phyloP scores from a whole-genome alignment of 83 land plant genomes.

The Picea abies region DNA sequence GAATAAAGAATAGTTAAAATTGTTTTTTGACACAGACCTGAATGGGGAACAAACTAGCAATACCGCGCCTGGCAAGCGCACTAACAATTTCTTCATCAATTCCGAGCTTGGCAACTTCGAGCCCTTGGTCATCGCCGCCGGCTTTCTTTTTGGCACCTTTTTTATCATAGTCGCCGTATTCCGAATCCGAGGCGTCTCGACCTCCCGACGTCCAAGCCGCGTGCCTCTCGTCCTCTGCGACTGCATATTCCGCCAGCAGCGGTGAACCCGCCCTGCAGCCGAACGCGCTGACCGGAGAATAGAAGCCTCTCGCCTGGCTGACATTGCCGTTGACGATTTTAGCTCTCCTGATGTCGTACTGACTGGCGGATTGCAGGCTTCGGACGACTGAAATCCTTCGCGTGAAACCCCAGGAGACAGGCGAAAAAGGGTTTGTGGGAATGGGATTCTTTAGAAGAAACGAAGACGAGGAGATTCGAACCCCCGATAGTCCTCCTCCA shows the following conservation, averaged over 20 bases:
- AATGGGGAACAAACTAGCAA: conserved; percentile 68
- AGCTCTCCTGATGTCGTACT: background rate
- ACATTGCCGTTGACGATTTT: background rate
- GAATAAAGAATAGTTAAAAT: too few relatives aligned
- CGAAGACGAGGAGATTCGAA: background rate
- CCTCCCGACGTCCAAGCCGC: background rate
- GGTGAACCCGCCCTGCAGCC: conserved; percentile 23
- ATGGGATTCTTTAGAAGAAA: background rate
- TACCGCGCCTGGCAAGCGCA: conserved; percentile 45
- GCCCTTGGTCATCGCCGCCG: conserved; percentile 25
- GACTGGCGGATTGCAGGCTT: background rate
- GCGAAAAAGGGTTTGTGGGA: background rate
- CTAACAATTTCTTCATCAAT: conserved; percentile 46
- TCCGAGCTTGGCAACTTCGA: conserved; percentile 67
- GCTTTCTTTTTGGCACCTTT: background rate
- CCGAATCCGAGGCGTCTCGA: too few relatives aligned
- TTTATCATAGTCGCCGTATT: background rate
- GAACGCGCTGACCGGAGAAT: conserved; percentile 13
- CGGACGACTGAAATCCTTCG: background rate
- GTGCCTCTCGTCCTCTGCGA: conserved; percentile 26
- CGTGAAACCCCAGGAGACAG: background rate
- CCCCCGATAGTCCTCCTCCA: too few relatives aligned
- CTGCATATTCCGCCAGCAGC: conserved; percentile 28
- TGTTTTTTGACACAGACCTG: conserved; percentile 39
- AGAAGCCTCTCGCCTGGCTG: conserved; percentile 2